These are phyloP conservation scores for Solanum hybrid DNA, from an alignment of 305 asterid species.

Conservation along the genomic window DNA sequence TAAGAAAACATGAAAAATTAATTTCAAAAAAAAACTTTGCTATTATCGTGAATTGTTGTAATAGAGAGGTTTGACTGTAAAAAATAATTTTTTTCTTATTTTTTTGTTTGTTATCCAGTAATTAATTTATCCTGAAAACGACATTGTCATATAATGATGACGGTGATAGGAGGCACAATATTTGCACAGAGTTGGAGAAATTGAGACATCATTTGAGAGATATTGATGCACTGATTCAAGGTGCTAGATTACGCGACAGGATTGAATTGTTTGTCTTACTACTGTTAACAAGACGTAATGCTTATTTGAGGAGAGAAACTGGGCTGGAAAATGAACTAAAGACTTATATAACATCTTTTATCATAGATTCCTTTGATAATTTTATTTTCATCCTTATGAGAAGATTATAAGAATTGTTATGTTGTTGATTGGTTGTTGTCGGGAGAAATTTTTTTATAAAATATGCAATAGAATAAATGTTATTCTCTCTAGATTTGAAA, in stretches of 20 bases:
- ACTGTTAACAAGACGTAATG: not conserved
- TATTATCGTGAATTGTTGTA: not conserved
- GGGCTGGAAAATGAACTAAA: too few relatives aligned
- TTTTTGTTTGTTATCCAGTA: not conserved
- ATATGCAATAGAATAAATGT: not conserved
- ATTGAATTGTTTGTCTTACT: not conserved
- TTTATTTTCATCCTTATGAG: not conserved
- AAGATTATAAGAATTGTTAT: not conserved
- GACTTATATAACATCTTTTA: not conserved
- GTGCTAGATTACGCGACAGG: too few relatives aligned
- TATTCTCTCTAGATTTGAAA: not conserved
- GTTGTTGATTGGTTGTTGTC: not conserved
- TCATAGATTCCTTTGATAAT: not conserved
- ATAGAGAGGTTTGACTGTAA: not conserved
- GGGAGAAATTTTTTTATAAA: not conserved
- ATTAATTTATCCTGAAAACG: not conserved
- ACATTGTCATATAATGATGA: not conserved
- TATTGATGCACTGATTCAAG: too few relatives aligned
- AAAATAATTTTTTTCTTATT: not conserved
- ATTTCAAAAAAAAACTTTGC: not conserved
- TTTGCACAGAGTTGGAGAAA: not conserved
- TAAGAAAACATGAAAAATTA: too few relatives aligned
- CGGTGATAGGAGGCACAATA: not conserved
- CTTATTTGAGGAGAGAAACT: not conserved
- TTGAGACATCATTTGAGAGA: not conserved